These are phyloP conservation scores for Pyricularia grisea DNA, from an alignment of 2,329 filamentous ascomycete genomes.

Conservation along the genomic window DNA sequence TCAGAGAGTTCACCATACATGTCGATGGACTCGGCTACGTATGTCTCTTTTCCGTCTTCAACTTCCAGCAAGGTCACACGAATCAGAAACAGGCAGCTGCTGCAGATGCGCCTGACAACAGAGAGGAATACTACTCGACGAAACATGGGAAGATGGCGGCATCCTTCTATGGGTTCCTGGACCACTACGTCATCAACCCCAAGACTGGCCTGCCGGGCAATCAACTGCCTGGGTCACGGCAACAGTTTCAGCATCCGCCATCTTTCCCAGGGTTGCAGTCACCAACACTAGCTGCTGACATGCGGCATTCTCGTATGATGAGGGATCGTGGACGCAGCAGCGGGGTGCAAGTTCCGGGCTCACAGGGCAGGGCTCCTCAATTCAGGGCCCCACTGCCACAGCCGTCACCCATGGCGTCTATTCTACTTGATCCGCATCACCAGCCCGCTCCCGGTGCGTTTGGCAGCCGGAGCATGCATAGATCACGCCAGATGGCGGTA, in stretches of 20 bases:
- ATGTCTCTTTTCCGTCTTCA: constrained; percentile 94
- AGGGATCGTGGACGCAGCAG: constrained; percentile 34
- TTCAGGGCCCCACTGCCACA: constrained; percentile 33
- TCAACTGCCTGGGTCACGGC: constrained; percentile 43
- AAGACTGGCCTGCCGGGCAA: constrained; percentile 56
- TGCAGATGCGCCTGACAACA: constrained; percentile 45
- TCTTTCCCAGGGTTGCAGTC: constrained; percentile 63
- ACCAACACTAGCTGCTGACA: constrained; percentile 45
- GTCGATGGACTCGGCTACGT: constrained; percentile 94
- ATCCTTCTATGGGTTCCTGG: constrained; percentile 89
- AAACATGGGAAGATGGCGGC: constrained; percentile 99
- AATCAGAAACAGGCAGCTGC: constrained; percentile 28
- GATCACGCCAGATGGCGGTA: constrained; percentile 24
- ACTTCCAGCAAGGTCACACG: constrained; percentile 75
- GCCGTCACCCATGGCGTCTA: constrained; percentile 60
- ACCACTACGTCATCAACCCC: constrained; percentile 76
- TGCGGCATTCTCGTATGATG: constrained; percentile 40
- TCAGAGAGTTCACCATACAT: constrained; percentile 93
- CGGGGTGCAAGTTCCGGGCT: constrained; percentile 24
- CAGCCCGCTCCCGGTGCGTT: constrained; percentile 48
- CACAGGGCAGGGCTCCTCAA: constrained; percentile 30
- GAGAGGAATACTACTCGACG: constrained; percentile 87
- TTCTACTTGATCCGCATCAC: constrained; percentile 67
- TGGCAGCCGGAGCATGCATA: constrained; percentile 35
- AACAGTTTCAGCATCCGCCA: constrained; percentile 66